phyloP scores from a whole-genome alignment of 805 yeast species.

The Candida caryicola region DNA sequence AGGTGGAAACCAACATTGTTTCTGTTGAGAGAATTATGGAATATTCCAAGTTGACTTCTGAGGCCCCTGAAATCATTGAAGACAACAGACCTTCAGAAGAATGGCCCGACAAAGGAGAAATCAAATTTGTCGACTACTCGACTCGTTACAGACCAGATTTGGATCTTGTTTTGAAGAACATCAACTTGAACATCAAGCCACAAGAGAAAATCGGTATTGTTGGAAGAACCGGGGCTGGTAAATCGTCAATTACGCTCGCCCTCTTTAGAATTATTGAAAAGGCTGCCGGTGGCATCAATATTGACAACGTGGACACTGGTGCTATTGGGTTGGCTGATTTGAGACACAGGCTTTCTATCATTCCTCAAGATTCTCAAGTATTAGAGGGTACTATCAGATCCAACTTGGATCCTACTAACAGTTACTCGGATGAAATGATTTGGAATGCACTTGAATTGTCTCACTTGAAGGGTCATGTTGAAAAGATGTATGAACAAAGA shows the following conservation, averaged over 20 bases:
- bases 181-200: slow-evolving; percentile 34
- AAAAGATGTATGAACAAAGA: slow-evolving; percentile 34
- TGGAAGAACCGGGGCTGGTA: slow-evolving; percentile 48
- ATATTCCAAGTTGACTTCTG: slow-evolving; percentile 74
- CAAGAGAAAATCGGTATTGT: slow-evolving; percentile 44
- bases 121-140: slow-evolving; percentile 37
- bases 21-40: slow-evolving; percentile 94
- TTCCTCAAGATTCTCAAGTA: slow-evolving; percentile 47
- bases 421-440: slow-evolving; percentile 34
- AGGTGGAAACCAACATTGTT: slow-evolving; percentile 95
- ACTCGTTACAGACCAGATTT: slow-evolving; percentile 45
- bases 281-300: slow-evolving; percentile 32
- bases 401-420: slow-evolving; percentile 41
- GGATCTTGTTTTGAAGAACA: slow-evolving; percentile 41
- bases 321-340: slow-evolving; percentile 41
- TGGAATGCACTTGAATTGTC: slow-evolving; percentile 44
- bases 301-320: slow-evolving; percentile 34
- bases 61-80: slow-evolving; percentile 73
- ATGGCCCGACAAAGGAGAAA: slow-evolving; percentile 42
- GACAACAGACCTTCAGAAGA: slow-evolving; percentile 54
- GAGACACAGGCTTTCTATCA: slow-evolving; percentile 41
- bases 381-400: slow-evolving; percentile 42
- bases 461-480: slow-evolving; percentile 41
- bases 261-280: slow-evolving; percentile 44
- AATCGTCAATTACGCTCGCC: slow-evolving; percentile 43